phyloP scores from a whole-genome alignment of 2,329 filamentous ascomycete genomes.

The Neurospora crassa region DNA sequence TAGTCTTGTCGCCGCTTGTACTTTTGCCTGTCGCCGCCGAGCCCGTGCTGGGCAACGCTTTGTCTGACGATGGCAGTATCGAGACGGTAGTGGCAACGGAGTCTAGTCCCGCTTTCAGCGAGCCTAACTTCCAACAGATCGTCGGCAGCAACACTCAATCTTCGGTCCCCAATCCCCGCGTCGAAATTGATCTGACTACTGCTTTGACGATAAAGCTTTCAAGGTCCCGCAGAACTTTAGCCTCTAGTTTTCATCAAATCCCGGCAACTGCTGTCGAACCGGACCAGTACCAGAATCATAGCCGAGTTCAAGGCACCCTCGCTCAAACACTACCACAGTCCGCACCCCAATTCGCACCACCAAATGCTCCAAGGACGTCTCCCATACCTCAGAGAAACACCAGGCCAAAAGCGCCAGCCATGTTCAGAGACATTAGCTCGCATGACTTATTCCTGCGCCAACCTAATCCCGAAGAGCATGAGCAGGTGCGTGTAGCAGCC shows the following conservation, averaged over 20 bases:
- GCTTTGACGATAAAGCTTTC: background rate
- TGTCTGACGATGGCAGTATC: background rate
- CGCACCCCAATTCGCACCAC: background rate
- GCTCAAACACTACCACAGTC: background rate
- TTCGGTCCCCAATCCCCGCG: background rate
- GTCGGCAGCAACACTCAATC: background rate
- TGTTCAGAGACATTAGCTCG: background rate
- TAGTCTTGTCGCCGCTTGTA: background rate
- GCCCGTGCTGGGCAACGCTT: background rate
- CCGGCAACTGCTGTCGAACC: background rate
- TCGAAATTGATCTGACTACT: background rate
- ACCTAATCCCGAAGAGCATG: background rate
- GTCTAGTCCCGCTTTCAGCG: background rate
- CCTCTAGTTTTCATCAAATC: background rate
- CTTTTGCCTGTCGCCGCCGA: background rate
- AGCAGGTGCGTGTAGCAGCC: background rate
- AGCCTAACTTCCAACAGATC: background rate
- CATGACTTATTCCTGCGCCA: background rate
- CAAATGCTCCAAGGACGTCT: background rate
- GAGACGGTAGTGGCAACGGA: background rate
- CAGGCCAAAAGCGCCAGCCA: background rate
- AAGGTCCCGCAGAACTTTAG: background rate
- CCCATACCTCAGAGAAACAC: background rate
- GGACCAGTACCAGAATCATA: background rate
- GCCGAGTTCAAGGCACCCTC: background rate